These are phyloP conservation scores for Pythium aristosporum DNA, from an alignment of 352 stramenopile species.

Conservation along the genomic window DNA sequence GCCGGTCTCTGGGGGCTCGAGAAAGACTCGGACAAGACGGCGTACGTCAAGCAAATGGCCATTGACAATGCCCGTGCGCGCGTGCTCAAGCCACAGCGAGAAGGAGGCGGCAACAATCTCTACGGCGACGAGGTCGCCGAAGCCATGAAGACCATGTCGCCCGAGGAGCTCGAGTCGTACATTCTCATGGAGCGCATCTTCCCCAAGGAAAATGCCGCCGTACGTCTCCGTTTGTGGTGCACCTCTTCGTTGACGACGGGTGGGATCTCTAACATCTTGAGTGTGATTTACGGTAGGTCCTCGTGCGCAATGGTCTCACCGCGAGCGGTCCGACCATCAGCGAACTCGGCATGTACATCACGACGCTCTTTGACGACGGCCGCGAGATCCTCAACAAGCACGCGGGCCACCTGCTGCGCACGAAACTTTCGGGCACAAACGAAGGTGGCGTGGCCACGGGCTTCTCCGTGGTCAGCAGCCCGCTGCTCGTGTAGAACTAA, in stretches of 20 bases:
- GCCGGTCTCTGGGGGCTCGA: constrained; percentile 95
- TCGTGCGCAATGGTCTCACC: constrained; percentile 76
- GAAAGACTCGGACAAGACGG: constrained; percentile 61
- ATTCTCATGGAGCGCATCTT: constrained; percentile 98
- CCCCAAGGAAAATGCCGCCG: constrained; percentile 75
- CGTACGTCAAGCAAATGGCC: constrained; percentile 75
- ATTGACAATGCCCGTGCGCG: constrained; percentile 71
- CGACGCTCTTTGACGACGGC: constrained; percentile 75
- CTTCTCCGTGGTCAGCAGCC: constrained; percentile 93
- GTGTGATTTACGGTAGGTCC: constrained; percentile 35
- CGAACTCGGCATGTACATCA: constrained; percentile 91
- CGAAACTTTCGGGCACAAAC: constrained; percentile 94
- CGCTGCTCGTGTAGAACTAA: constrained; percentile 64
- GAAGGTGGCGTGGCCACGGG: constrained; percentile 96
- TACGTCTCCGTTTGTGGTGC: constrained; percentile 9
- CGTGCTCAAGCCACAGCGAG: constrained; percentile 98
- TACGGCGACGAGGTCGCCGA: constrained; percentile 92
- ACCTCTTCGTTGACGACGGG: too few relatives aligned
- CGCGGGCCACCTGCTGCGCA: constrained; percentile 94
- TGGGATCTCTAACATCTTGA: too few relatives aligned
- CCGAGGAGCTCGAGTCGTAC: constrained; percentile 79
- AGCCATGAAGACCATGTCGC: constrained; percentile 78
- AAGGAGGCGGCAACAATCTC: constrained; percentile 98
- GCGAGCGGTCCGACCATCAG: constrained; percentile 80
- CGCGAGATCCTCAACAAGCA: constrained; percentile 92